These are phyloP conservation scores for Rachicladosporium sp. DNA, from an alignment of 2,329 filamentous ascomycete genomes.

Conservation along the genomic window DNA sequence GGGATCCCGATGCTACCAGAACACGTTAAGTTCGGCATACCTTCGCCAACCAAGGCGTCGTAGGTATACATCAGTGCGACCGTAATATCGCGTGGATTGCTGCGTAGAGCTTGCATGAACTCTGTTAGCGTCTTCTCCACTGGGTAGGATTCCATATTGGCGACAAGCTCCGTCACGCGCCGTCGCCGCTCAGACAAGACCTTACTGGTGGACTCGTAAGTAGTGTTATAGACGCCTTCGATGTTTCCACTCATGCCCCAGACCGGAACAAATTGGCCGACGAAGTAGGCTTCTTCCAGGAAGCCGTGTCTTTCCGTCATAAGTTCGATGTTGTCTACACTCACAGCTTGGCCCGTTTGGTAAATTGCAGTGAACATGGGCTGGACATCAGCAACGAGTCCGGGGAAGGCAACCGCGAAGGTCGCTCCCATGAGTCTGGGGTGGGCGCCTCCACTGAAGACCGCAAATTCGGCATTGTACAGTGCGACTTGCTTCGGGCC, in stretches of 20 bases:
- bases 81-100: conserved; percentile 9
- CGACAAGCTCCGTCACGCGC: conserved; percentile 7
- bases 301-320: conserved; percentile 9
- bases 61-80: conserved; percentile 11
- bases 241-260: conserved; percentile 10
- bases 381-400: conserved; percentile 3
- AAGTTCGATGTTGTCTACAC: conserved; percentile 9
- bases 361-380: background rate
- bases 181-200: conserved; percentile 10
- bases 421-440: conserved; percentile 10
- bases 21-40: conserved; percentile 2
- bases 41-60: conserved; percentile 5
- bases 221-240: conserved; percentile 16
- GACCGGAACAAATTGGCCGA: conserved; percentile 12
- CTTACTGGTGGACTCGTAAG: conserved; percentile 10
- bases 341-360: conserved; percentile 6
- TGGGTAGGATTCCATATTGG: conserved; percentile 1
- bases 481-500: conserved; percentile 23
- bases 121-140: conserved; percentile 7
- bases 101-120: conserved; percentile 7
- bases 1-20: conserved; percentile 7
- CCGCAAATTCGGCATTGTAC: conserved; percentile 26
- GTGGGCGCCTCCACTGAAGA: conserved; percentile 20
- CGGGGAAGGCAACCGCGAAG: conserved; percentile 8
- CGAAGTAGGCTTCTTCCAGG: conserved; percentile 13